Evolutionary conservation across 23 red algal genomes (phyloP).

Genomic region (Gracilaria gracilis): DNA sequence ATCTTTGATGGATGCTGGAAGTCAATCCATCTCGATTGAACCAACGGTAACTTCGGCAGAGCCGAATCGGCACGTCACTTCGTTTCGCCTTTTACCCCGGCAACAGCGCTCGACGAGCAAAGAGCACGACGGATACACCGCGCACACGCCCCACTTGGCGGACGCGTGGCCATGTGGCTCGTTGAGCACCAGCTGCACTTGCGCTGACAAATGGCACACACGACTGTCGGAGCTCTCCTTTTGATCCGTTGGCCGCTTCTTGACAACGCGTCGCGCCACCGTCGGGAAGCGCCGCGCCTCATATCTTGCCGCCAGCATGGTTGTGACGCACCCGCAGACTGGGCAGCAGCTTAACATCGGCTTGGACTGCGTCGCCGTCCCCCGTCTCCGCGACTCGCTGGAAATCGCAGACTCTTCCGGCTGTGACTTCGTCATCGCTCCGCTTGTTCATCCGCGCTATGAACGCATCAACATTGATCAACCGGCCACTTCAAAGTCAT

Average conservation of each 20-base stretch:
- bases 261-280: background rate
- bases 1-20: no score
- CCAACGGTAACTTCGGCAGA: no score
- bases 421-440: slow-evolving; percentile 79
- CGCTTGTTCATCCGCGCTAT: slow-evolving; percentile 85
- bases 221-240: background rate
- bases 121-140: background rate
- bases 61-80: no score
- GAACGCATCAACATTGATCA: slow-evolving; percentile 51
- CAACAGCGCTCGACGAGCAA: background rate
- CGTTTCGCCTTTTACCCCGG: no score
- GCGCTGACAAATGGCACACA: background rate
- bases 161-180: background rate
- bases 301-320: slow-evolving; percentile 43
- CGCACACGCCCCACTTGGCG: no score
- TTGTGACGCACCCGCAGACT: slow-evolving; percentile 81
- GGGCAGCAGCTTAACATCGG: slow-evolving; percentile 88
- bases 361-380: slow-evolving; percentile 71
- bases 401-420: slow-evolving; percentile 66
- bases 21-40: no score
- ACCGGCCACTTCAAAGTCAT: slow-evolving; percentile 14
- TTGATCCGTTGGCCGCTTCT: background rate
- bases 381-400: slow-evolving; percentile 64
- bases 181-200: background rate
- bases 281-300: background rate